phyloP scores from a whole-genome alignment of 306 rosid genomes.

The Malus orientalis region DNA sequence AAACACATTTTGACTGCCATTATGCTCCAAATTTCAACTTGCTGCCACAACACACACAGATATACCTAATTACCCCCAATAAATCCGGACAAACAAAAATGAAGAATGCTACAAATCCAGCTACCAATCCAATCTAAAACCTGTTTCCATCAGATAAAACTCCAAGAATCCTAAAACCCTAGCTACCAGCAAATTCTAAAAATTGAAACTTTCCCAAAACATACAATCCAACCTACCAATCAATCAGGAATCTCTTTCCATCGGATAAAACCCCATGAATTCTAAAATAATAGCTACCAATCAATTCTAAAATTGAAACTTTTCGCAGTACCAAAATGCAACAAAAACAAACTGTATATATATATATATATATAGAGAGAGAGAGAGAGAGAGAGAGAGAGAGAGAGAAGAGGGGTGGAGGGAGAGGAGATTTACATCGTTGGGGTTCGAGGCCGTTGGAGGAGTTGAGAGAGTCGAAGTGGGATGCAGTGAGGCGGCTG shows the following conservation, averaged over 20 bases:
- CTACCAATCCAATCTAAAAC: neutral
- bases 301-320: neutral
- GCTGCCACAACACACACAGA: too few species aligned
- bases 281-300: conserved; percentile 6
- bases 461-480: conserved; percentile 71
- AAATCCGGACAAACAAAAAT: neutral
- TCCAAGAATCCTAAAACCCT: neutral
- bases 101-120: neutral
- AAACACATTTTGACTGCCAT: too few species aligned
- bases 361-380: too few species aligned
- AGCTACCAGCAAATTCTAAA: neutral
- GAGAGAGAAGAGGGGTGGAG: neutral
- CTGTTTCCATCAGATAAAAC: neutral
- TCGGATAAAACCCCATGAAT: neutral
- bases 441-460: conserved; percentile 87
- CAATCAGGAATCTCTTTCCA: neutral
- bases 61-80: neutral
- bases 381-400: neutral
- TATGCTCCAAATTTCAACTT: too few species aligned
- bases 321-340: conserved; percentile 1
- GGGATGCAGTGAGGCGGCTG: conserved; percentile 61
- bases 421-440: conserved; percentile 45
- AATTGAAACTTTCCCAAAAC: conserved; percentile 5
- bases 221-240: neutral
- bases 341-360: neutral